Conservation (phyloP, 805 yeast species). For the Wickerhamiella alocasiicola region DNA sequence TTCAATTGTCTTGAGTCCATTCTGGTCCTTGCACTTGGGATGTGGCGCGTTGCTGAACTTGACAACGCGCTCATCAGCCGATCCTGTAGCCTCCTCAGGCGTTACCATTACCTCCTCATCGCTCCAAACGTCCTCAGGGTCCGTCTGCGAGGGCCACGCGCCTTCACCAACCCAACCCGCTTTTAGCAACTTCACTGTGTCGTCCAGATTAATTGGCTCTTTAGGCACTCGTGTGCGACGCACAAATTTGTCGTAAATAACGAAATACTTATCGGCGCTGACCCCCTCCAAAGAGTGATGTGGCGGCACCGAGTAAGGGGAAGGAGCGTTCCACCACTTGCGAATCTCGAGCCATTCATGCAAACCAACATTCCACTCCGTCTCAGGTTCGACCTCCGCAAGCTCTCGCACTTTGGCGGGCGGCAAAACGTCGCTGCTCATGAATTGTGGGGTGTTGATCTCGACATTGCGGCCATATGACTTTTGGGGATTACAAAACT, state of each 20-base stretch:
- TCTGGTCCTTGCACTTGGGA: conserved; percentile 2
- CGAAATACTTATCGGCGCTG: conserved; percentile 26
- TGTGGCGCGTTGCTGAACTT: conserved; percentile 4
- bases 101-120: conserved; percentile 14
- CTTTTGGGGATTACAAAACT: conserved; percentile 24
- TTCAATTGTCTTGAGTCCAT: conserved; percentile 16
- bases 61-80: conserved; percentile 10
- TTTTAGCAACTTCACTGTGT: conserved; percentile 57
- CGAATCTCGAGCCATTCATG: conserved; percentile 61
- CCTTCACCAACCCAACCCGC: conserved; percentile 77
- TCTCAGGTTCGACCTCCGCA: conserved; percentile 20
- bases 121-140: conserved; percentile 20
- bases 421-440: conserved; percentile 13
- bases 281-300: conserved; percentile 22
- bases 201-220: conserved; percentile 59
- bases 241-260: conserved; percentile 56
- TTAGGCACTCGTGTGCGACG: conserved; percentile 56
- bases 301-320: conserved; percentile 17
- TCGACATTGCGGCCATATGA: conserved; percentile 16
- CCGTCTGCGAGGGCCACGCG: conserved; percentile 39
- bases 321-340: conserved; percentile 42
- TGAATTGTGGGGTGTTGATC: conserved; percentile 17
- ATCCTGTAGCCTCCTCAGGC: conserved; percentile 12
- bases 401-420: neutral
- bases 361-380: conserved; percentile 41